Conservation (phyloP, 2,329 filamentous ascomycete genomes). For the Emmonsiellopsis sp. region DNA sequence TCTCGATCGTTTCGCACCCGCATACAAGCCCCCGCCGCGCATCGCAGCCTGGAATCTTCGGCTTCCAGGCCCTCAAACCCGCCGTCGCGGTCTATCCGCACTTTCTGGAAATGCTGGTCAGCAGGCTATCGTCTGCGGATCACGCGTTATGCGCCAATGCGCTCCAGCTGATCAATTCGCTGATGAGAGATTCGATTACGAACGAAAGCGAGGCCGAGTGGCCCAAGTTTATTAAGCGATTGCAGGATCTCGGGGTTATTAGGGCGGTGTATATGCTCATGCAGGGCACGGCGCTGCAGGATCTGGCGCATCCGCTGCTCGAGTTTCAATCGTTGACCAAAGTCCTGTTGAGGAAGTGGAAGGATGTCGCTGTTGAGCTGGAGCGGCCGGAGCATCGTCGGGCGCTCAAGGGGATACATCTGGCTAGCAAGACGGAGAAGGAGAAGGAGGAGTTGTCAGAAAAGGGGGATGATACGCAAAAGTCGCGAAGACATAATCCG, state of each 20-base stretch:
- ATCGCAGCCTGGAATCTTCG: slow-evolving; percentile 58
- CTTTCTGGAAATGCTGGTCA: slow-evolving; percentile 90
- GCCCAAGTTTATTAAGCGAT: slow-evolving; percentile 86
- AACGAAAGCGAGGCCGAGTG: slow-evolving; percentile 73
- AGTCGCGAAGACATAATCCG: slow-evolving; percentile 66
- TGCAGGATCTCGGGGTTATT: slow-evolving; percentile 90
- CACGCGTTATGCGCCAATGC: slow-evolving; percentile 94
- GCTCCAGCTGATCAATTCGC: slow-evolving; percentile 85
- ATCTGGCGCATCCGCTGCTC: slow-evolving; percentile 77
- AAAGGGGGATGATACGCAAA: slow-evolving; percentile 39
- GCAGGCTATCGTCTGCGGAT: slow-evolving; percentile 84
- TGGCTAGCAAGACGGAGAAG: slow-evolving; percentile 67
- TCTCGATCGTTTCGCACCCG: slow-evolving; percentile 83
- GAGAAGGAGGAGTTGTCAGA: slow-evolving; percentile 27
- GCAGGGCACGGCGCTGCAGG: slow-evolving; percentile 86
- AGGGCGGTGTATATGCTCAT: slow-evolving; percentile 86
- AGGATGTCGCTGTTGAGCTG: slow-evolving; percentile 71
- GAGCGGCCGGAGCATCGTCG: slow-evolving; percentile 82
- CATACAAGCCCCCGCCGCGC: slow-evolving; percentile 45
- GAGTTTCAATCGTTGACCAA: slow-evolving; percentile 94
- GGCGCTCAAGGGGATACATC: slow-evolving; percentile 75
- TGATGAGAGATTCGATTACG: slow-evolving; percentile 85
- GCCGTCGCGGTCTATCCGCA: slow-evolving; percentile 84
- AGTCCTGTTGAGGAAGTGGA: slow-evolving; percentile 78
- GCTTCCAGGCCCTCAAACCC: slow-evolving; percentile 85